These are phyloP conservation scores for Stemphylium vesicarium DNA, from an alignment of 2,329 filamentous ascomycete genomes.

Conservation along the genomic window DNA sequence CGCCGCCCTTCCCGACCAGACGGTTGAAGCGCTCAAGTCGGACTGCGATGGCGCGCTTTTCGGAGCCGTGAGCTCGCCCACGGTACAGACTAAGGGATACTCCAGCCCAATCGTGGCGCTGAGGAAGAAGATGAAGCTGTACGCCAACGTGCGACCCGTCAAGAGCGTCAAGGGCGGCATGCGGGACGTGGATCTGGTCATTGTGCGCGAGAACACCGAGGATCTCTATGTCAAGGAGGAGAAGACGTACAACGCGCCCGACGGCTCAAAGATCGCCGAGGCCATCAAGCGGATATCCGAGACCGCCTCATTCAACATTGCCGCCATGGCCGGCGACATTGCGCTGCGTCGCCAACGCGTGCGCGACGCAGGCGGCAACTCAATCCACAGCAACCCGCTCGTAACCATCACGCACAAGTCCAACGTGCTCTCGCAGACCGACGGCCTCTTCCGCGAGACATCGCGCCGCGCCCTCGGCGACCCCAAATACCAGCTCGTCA, in stretches of 20 bases:
- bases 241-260: constrained; percentile 75
- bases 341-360: constrained; percentile 85
- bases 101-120: constrained; percentile 95
- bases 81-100: constrained; percentile 89
- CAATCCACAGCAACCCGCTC: constrained; percentile 71
- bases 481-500: constrained; percentile 66
- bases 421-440: constrained; percentile 95
- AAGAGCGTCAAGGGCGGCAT: constrained; percentile 74
- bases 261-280: constrained; percentile 85
- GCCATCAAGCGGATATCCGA: constrained; percentile 97
- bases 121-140: constrained; percentile 92
- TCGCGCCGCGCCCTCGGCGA: constrained; percentile 74
- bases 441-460: constrained; percentile 89
- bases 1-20: constrained; percentile 85
- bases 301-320: constrained; percentile 82
- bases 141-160: constrained; percentile 96
- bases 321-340: constrained; percentile 93
- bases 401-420: constrained; percentile 99
- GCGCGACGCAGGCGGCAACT: constrained; percentile 63
- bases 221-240: constrained; percentile 99
- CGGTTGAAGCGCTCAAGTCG: constrained; percentile 83
- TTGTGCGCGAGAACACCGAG: constrained; percentile 98
- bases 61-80: constrained; percentile 90
- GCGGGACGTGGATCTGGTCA: constrained; percentile 88
- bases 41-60: constrained; percentile 97